Evolutionary conservation across 345 rosid genomes (phyloP), one percentile per base, ranked within the genome.

Genomic region (Zanthoxylum bungeanum): DNA sequence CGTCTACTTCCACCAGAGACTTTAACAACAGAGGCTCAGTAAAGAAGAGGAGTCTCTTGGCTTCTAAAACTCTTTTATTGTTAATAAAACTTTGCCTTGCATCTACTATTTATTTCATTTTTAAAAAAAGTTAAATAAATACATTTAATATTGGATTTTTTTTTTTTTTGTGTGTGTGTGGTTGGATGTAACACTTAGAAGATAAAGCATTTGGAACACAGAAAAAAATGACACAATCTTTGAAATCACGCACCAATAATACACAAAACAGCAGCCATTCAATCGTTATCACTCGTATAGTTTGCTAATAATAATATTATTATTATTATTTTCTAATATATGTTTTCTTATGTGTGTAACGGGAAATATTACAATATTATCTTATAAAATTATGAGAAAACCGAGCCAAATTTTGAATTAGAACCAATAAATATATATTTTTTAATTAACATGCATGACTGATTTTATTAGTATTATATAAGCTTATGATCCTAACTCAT

Each of bases 1-100:
- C 69, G 79, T 77, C 79, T 11, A 58, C 70, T 80, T 80, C 70
- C 72, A 52, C 50, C 58, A 34, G 47, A 51, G 73, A 14, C 33
- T 70, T 61, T 51, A 68, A 60, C 68, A 74, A 60, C 51, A 10
- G 53, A 52, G 40, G 62, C 21, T 42, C 9, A 36, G 19, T 36
- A 28, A 9, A 33, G n/a, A n/a, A n/a, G 49, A 44, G 12, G 49
- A 44, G 49, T 44, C 0, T 17, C 12, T 14, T 44, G 16, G 49
- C 16, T 44, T 44, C 16, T 44, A 44, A 17, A 44, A 19, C 49
- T 44, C 19, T 44, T 44, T 44, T 44, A 44, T 44, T n/a, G n/a
- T n/a, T 17, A 44, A 44, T 14, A 44, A 44, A 44, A 44, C 57
- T 62, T 51, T 21, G 28, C 61, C 53, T 68, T 30, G 31, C 52